Conservation (phyloP, 202 grass and related monocot species). For the Schoenoplectus tabernaemontani region DNA sequence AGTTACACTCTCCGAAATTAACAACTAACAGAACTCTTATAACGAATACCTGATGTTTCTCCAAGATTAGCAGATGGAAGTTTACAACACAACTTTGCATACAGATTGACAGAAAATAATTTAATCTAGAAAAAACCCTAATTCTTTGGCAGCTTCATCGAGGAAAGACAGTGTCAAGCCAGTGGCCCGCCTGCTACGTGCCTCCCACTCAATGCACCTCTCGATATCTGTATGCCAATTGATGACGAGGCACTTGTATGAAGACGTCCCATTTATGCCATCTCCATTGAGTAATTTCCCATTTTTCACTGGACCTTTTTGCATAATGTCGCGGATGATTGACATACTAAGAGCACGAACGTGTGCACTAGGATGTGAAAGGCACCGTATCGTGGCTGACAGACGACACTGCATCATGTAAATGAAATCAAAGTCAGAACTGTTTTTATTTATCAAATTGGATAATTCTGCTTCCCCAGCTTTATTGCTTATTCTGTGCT, state of each 20-base stretch:
- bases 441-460: neutral
- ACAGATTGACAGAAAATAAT: neutral
- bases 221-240: conserved; percentile 78
- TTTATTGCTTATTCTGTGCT: neutral
- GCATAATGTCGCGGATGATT: conserved; percentile 78
- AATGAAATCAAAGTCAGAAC: neutral
- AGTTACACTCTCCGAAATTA: neutral
- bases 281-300: conserved; percentile 42
- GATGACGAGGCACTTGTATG: conserved; percentile 42
- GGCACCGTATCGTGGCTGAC: conserved; percentile 74
- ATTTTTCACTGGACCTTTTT: conserved; percentile 31
- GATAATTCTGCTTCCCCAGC: neutral
- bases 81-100: neutral
- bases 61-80: conserved; percentile 8
- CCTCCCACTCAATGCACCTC: conserved; percentile 92
- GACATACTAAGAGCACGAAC: conserved; percentile 90
- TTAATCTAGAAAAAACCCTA: conserved; percentile 56
- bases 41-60: conserved; percentile 11
- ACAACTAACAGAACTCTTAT: conserved; percentile 6
- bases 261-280: conserved; percentile 35
- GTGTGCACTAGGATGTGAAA: conserved; percentile 90
- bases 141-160: conserved; percentile 54
- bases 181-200: conserved; percentile 66
- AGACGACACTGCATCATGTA: conserved; percentile 81
- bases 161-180: conserved; percentile 86